Evolutionary conservation across 2,329 filamentous ascomycete species (phyloP).

Genomic region (Coleophoma cylindrospora): DNA sequence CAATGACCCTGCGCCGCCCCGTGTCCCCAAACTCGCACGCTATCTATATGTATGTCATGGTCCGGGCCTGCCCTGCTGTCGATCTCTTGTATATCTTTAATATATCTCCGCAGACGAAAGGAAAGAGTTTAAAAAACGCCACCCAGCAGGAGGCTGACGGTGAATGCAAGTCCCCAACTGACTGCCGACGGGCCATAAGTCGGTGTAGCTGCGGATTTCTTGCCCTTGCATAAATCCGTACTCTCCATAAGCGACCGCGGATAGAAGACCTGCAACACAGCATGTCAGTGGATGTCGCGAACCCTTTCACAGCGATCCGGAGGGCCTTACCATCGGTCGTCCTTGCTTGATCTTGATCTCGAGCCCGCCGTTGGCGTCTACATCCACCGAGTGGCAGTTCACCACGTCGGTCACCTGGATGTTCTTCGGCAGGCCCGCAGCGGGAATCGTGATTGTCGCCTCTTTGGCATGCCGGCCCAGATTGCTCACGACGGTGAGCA

Average conservation of each 20-base stretch:
- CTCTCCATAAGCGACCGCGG: neutral
- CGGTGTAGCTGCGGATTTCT: neutral
- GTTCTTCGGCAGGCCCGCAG: neutral
- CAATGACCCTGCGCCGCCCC: too few relatives aligned
- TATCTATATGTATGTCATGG: too few relatives aligned
- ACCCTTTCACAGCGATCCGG: neutral
- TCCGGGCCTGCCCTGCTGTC: too few relatives aligned
- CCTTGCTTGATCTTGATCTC: neutral
- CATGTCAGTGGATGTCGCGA: neutral
- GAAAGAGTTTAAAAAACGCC: neutral
- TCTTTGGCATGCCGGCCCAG: constrained; percentile 18
- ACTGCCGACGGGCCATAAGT: neutral
- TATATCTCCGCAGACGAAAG: too few relatives aligned
- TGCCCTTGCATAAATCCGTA: neutral
- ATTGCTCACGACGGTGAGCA: constrained; percentile 31
- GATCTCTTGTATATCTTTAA: too few relatives aligned
- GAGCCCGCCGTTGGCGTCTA: neutral
- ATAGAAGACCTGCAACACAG: neutral
- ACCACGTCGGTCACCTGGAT: neutral
- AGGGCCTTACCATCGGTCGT: neutral
- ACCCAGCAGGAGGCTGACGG: neutral
- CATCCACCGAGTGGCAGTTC: neutral
- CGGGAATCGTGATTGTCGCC: neutral
- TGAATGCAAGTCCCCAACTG: neutral
- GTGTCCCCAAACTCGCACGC: too few relatives aligned